Conservation (phyloP, 495 filamentous ascomycete species). For the Podospora australis region DNA sequence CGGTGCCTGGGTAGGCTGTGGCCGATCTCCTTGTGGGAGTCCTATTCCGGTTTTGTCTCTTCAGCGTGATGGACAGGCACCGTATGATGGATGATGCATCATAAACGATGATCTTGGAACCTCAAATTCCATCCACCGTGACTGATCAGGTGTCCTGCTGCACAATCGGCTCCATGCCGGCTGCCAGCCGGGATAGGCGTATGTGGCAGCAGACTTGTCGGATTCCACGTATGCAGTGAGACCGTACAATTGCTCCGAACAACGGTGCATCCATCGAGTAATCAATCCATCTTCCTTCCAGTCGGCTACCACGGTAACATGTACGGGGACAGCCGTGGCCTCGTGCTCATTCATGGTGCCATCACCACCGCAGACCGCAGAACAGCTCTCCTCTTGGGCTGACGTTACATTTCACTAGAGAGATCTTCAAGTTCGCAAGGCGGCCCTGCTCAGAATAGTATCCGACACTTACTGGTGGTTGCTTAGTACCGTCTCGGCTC, state of each 20-base stretch:
- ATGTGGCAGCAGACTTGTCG: constrained; percentile 17
- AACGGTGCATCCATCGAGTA: neutral
- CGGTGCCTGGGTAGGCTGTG: no score
- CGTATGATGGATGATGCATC: no score
- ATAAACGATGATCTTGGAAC: no score
- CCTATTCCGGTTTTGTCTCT: no score
- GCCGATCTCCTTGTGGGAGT: no score
- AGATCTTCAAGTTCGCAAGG: no score
- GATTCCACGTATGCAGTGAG: constrained; percentile 16
- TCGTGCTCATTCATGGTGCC: neutral
- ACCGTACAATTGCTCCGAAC: neutral
- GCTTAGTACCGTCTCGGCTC: no score
- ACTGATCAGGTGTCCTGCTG: constrained; percentile 7
- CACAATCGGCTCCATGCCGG: neutral
- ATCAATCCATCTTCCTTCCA: neutral
- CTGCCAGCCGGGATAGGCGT: neutral
- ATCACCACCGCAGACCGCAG: neutral
- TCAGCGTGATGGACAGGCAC: no score
- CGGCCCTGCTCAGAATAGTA: no score
- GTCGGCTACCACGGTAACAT: neutral
- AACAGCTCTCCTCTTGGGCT: neutral
- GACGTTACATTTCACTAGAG: no score
- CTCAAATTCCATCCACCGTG: no score
- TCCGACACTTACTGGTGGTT: no score
- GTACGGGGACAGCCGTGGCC: constrained; percentile 2